These are phyloP conservation scores for Tricholoma matsutake DNA, from an alignment of 768 basidiomycete genomes.

Conservation along the genomic window DNA sequence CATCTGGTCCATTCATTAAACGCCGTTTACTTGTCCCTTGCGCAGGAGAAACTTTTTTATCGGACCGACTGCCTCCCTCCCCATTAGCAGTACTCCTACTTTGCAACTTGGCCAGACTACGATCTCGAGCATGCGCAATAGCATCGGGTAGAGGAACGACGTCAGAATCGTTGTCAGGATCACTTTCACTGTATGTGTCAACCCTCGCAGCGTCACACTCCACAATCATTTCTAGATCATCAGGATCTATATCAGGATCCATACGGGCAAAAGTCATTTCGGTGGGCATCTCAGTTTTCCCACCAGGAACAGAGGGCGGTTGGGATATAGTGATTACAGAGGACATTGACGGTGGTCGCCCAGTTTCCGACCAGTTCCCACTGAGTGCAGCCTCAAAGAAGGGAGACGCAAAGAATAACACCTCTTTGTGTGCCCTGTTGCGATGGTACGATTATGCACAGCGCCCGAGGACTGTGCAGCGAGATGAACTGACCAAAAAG, in stretches of 20 bases:
- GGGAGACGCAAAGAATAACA: constrained; percentile 89
- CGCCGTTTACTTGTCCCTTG: constrained; percentile 41
- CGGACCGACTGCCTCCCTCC: constrained; percentile 5
- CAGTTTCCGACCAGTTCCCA: constrained; percentile 91
- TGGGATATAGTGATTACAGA: constrained; percentile 85
- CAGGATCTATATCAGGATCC: constrained; percentile 45
- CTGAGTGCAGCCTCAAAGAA: constrained; percentile 92
- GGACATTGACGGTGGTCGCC: constrained; percentile 73
- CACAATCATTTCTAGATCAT: constrained; percentile 39
- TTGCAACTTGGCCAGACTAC: constrained; percentile 62
- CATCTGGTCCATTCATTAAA: constrained; percentile 59
- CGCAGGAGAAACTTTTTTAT: constrained; percentile 23
- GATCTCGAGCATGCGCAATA: constrained; percentile 41
- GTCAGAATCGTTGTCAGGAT: constrained; percentile 28
- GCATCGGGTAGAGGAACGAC: constrained; percentile 14
- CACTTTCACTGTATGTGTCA: constrained; percentile 31
- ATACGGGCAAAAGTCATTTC: constrained; percentile 63
- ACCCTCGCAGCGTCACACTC: constrained; percentile 37
- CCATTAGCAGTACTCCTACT: constrained; percentile 19
- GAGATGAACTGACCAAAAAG: constrained; percentile 71
- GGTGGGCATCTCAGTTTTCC: constrained; percentile 39
- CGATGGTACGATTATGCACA: constrained; percentile 7
- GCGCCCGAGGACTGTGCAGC: neutral
- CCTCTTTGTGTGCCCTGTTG: constrained; percentile 85
- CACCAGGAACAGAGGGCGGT: constrained; percentile 57